Percentiles rank a stretch among this genome's conserved stretches.
Conservation (phyloP, 495 filamentous ascomycete genomes). For the Aspergillus ellipticus region DNA sequence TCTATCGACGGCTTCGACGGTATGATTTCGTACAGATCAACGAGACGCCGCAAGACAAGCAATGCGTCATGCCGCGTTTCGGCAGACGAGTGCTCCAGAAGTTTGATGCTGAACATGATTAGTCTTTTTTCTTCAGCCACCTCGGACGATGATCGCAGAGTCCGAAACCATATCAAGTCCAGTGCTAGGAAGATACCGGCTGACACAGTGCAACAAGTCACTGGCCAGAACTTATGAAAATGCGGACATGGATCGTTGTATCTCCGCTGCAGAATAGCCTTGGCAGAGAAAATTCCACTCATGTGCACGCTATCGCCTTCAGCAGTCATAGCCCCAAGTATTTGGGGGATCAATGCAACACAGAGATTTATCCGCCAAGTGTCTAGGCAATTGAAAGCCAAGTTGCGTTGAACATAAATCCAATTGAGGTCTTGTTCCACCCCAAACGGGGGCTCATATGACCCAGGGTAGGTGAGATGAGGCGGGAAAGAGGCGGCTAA, state of each 20-base stretch:
- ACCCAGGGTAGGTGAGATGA: not conserved
- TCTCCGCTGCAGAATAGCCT: not conserved
- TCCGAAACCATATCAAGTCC: not conserved
- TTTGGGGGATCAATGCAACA: not conserved
- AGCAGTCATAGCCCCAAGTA: not conserved
- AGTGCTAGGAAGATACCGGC: not conserved
- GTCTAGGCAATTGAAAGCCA: not conserved
- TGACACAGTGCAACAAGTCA: not conserved
- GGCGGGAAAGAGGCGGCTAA: not conserved
- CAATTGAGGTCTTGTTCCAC: not conserved
- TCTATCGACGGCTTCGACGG: not conserved
- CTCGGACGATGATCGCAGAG: not conserved
- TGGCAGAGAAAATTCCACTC: not conserved
- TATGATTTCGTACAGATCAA: not conserved
- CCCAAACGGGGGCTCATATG: not conserved
- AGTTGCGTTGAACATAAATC: not conserved
- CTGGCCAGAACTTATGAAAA: not conserved
- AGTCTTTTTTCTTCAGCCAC: not conserved
- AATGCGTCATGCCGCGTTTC: not conserved
- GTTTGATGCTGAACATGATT: not conserved
- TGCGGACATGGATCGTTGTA: not conserved
- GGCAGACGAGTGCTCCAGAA: not conserved
- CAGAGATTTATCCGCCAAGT: not conserved
- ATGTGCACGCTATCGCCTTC: not conserved
- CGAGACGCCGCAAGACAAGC: not conserved